Evolutionary conservation across 2,329 filamentous ascomycete species (phyloP).

Genomic region (Lachnellula hyalina): DNA sequence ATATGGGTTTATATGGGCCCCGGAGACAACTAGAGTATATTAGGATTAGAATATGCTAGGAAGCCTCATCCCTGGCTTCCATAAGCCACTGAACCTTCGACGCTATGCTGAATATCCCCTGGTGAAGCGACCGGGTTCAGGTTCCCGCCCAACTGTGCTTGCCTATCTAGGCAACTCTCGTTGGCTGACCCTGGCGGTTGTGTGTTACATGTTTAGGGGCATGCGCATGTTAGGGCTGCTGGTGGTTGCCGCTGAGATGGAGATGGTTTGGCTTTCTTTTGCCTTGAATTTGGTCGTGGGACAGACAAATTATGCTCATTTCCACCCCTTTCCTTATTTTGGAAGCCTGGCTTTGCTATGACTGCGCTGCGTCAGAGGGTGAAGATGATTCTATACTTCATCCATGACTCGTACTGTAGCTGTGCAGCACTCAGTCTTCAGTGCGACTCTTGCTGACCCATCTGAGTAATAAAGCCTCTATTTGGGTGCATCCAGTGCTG

Average conservation of each 20-base stretch:
- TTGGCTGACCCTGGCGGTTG: background rate
- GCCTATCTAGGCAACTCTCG: background rate
- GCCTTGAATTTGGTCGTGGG: background rate
- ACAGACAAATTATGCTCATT: background rate
- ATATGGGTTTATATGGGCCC: background rate
- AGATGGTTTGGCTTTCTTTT: background rate
- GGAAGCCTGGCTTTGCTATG: background rate
- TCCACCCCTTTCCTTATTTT: background rate
- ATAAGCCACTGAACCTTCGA: constrained; percentile 4
- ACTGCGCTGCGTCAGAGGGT: background rate
- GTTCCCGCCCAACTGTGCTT: background rate
- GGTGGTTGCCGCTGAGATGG: background rate
- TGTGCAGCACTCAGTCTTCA: background rate
- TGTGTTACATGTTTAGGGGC: background rate
- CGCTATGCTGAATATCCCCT: background rate
- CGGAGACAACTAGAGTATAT: background rate
- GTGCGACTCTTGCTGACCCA: background rate
- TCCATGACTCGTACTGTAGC: background rate
- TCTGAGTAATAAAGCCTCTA: constrained; percentile 1
- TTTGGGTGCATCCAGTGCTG: background rate
- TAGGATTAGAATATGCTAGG: background rate
- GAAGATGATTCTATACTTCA: background rate
- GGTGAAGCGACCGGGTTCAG: background rate
- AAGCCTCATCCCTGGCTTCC: constrained; percentile 11
- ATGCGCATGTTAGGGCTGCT: background rate